Evolutionary conservation across 1,284 basidiomycete genomes (phyloP), one percentile per base, ranked within the genome.

Genomic region (Ceratobasidium sp.): DNA sequence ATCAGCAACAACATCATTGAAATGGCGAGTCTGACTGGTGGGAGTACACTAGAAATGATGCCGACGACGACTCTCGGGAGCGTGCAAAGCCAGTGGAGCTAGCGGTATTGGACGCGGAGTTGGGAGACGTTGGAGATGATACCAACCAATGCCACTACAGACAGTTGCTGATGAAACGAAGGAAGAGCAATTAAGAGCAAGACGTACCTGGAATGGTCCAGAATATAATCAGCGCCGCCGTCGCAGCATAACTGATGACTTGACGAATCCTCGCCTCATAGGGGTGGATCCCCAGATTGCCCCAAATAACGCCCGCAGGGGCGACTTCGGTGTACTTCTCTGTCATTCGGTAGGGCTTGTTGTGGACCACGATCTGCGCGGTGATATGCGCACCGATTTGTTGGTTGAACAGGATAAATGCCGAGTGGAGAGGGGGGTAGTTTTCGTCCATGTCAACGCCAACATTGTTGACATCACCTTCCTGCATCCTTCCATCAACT

Each of bases 361-460:
- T 89, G 81, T 91, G 88, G 61, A 88, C 87, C 57, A 91, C 83
- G 78, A 88, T 90, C 82, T 91, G 90, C 1, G 88, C 88, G 26
- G 93, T 89, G 80, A 93, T 90, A 83, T 93, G 92, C 1, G 92
- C 92, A 12, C 92, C 93, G 80, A 94, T 90, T 84, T 95, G 94
- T 73, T 91, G 88, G 83, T 94, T 91, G 86, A 94, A 95, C 70
- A 92, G 89, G 80, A 96, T 91, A 84, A 96, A 96, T 0, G 89
- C 91, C 76, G 89, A 90, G 23, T 91, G 95, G 80, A 94, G 83
- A 0, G 93, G 92, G 3, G 86, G 86, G 83, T 88, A 90, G 40
- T 87, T 88, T 76, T 89, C 87, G 57, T 83, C 84, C 79, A 88
- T 86, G 52, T 85, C 85, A 50, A 90, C 84, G 54, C 87, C 83